Conservation (phyloP, 208 protist species). For the Trypanosoma mega region DNA sequence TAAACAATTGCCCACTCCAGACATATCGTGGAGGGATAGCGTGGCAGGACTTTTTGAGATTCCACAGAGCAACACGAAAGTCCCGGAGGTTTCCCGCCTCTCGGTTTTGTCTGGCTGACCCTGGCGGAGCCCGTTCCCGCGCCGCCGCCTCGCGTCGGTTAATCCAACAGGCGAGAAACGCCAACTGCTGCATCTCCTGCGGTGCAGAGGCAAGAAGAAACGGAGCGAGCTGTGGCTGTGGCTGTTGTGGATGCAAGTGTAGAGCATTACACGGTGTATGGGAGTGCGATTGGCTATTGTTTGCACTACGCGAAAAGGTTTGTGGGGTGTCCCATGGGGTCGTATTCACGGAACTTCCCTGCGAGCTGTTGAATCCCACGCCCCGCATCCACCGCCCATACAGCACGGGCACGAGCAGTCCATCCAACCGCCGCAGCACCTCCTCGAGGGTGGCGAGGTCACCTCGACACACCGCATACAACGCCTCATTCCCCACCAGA, state of each 20-base stretch:
- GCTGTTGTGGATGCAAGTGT: constrained; percentile 12
- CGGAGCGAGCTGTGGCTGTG: constrained; percentile 12
- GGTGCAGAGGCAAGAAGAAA: constrained; percentile 58
- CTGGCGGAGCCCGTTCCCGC: constrained; percentile 28
- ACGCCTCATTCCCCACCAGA: constrained; percentile 30
- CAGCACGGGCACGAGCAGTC: constrained; percentile 58
- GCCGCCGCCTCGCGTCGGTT: constrained; percentile 38
- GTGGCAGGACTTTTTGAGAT: constrained; percentile 28
- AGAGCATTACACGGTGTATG: not conserved
- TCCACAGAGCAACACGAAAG: constrained; percentile 40
- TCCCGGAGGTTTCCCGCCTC: constrained; percentile 47
- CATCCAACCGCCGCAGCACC: constrained; percentile 44
- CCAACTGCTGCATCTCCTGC: constrained; percentile 65
- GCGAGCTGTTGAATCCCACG: not conserved
- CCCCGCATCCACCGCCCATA: constrained; percentile 34
- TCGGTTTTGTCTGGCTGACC: constrained; percentile 39
- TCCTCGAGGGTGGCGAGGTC: constrained; percentile 40
- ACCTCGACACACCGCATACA: constrained; percentile 56
- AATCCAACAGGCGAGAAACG: constrained; percentile 60
- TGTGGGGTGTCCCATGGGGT: constrained; percentile 3
- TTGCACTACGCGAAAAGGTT: constrained; percentile 6
- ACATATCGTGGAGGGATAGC: constrained; percentile 29
- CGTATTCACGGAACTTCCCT: not conserved
- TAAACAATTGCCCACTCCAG: constrained; percentile 66
- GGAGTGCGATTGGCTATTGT: not conserved